phyloP scores from a whole-genome alignment of 441 rosid species.

The Arabidopsis lyrata region DNA sequence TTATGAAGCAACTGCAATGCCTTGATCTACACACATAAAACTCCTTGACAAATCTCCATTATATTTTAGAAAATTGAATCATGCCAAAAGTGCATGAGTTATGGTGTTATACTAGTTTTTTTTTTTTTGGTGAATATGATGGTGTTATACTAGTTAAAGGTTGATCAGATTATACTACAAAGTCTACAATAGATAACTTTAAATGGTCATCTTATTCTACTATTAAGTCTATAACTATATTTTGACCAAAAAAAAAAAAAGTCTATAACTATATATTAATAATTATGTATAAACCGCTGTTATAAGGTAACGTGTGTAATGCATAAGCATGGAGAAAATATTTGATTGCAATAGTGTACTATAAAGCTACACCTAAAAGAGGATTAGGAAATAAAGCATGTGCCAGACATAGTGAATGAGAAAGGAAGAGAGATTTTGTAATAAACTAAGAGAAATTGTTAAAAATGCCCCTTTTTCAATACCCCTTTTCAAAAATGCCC shows the following conservation, averaged over 20 bases:
- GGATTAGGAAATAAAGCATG: conserved; percentile 39
- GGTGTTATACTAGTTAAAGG: not conserved
- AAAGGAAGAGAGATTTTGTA: conserved; percentile 31
- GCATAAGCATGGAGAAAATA: conserved; percentile 12
- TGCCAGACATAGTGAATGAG: conserved; percentile 23
- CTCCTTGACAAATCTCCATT: not conserved
- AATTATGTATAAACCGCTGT: not conserved
- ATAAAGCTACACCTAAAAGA: conserved; percentile 39
- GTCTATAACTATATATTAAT: not conserved
- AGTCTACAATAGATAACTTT: not conserved
- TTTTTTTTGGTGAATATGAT: too few species aligned
- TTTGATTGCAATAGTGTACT: conserved; percentile 21
- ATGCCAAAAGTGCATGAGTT: not conserved
- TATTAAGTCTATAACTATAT: not conserved
- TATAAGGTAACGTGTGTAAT: conserved; percentile 22
- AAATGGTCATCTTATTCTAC: not conserved
- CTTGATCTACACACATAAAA: too few species aligned
- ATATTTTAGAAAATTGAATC: not conserved
- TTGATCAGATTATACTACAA: not conserved
- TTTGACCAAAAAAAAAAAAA: too few species aligned
- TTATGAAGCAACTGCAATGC: too few species aligned
- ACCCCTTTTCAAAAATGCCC: too few species aligned
- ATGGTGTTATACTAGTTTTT: too few species aligned
- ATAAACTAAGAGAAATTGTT: too few species aligned
- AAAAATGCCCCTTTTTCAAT: too few species aligned